Conservation (phyloP, 805 yeast species). For the Candida caryicola region DNA sequence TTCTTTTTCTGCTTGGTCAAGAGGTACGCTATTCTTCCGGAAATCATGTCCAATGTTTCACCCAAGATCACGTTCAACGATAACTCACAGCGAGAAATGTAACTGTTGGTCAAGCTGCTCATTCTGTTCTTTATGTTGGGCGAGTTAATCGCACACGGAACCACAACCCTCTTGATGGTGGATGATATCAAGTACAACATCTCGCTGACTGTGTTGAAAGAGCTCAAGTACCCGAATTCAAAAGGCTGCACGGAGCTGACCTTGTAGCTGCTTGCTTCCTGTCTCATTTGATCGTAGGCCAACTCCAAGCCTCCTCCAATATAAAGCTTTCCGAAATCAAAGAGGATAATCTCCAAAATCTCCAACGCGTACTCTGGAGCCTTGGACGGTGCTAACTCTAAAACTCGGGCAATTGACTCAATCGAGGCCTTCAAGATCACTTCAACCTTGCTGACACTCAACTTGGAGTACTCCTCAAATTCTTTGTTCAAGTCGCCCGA, state of each 20-base stretch:
- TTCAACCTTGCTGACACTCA: slow-evolving; percentile 53
- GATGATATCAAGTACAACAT: slow-evolving; percentile 65
- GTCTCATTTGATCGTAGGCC: slow-evolving; percentile 48
- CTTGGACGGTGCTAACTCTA: slow-evolving; percentile 66
- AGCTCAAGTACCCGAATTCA: slow-evolving; percentile 46
- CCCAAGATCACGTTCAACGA: slow-evolving; percentile 62
- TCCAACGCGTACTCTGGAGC: slow-evolving; percentile 63
- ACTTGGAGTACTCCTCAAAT: slow-evolving; percentile 21
- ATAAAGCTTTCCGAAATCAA: slow-evolving; percentile 70
- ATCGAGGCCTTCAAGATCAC: slow-evolving; percentile 61
- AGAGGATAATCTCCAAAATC: slow-evolving; percentile 61
- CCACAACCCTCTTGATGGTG: slow-evolving; percentile 67
- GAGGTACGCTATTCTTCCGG: slow-evolving; percentile 44
- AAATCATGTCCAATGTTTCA: slow-evolving; percentile 54
- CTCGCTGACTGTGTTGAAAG: slow-evolving; percentile 54
- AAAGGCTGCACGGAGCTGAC: slow-evolving; percentile 25
- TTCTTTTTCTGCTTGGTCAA: slow-evolving; percentile 68
- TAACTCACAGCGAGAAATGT: slow-evolving; percentile 58
- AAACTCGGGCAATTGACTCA: slow-evolving; percentile 72
- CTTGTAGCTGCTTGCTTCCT: slow-evolving; percentile 29
- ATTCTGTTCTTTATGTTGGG: slow-evolving; percentile 58
- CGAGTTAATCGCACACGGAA: slow-evolving; percentile 67
- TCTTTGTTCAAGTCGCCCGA: slow-evolving; percentile 23
- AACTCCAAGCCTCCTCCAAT: slow-evolving; percentile 74
- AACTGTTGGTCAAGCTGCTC: slow-evolving; percentile 58